A percentile compares a stretch with the other conserved stretches of the same genome.
phyloP scores from a whole-genome alignment of 83 land plant species.

The Larix sibirica region DNA sequence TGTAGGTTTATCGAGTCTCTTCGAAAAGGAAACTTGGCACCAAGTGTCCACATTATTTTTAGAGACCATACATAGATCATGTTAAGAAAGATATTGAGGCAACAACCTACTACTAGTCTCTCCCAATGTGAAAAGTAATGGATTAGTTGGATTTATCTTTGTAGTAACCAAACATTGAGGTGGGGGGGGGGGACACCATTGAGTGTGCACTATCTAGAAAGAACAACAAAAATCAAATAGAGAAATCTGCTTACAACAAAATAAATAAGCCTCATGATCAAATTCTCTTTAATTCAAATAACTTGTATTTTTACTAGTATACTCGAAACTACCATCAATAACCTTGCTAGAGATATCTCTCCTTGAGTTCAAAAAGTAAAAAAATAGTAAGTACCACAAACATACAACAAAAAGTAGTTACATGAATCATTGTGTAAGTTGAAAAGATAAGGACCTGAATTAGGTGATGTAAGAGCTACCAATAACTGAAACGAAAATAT shows the following conservation, averaged over 20 bases:
- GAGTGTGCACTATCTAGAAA: constrained; percentile 73
- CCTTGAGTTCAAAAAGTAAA: background rate
- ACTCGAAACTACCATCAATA: background rate
- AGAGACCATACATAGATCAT: constrained; percentile 84
- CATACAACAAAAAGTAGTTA: background rate
- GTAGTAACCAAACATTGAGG: constrained; percentile 91
- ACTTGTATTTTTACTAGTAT: background rate
- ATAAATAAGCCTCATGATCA: constrained; percentile 1
- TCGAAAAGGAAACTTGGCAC: constrained; percentile 92
- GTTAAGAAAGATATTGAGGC: constrained; percentile 78
- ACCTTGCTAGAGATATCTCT: background rate
- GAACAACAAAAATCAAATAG: background rate
- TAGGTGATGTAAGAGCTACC: constrained; percentile 84
- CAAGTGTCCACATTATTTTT: constrained; percentile 88
- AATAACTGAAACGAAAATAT: constrained; percentile 48
- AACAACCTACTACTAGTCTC: constrained; percentile 60
- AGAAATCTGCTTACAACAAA: background rate
- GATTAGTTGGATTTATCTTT: constrained; percentile 81
- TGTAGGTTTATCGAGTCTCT: constrained; percentile 90
- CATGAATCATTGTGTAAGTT: constrained; percentile 20
- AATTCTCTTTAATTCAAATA: background rate
- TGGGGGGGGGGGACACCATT: constrained; percentile 78
- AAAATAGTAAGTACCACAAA: background rate
- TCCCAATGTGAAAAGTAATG: constrained; percentile 68
- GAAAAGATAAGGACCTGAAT: too few species aligned